Conservation (phyloP, 768 basidiomycete species). For the Panaeolus cyanescens region DNA sequence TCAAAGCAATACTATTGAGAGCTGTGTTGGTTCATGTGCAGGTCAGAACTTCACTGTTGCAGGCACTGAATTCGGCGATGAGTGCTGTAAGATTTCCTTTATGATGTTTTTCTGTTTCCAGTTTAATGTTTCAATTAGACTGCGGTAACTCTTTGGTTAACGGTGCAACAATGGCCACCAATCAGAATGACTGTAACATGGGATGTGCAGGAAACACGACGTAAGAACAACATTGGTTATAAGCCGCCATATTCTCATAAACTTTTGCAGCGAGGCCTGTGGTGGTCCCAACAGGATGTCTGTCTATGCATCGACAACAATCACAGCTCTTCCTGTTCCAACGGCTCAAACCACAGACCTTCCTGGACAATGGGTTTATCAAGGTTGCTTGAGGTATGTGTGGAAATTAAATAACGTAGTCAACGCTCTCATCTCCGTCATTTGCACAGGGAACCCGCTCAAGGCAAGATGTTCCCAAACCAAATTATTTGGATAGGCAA, state of each 20-base stretch:
- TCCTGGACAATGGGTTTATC: conserved; percentile 64
- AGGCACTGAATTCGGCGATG: conserved; percentile 61
- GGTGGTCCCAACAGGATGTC: conserved; percentile 76
- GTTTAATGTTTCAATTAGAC: conserved; percentile 36
- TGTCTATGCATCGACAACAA: conserved; percentile 57
- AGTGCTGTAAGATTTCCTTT: conserved; percentile 46
- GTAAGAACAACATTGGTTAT: conserved; percentile 38
- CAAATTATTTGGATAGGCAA: conserved; percentile 60
- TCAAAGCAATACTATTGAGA: conserved; percentile 52
- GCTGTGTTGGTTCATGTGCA: conserved; percentile 62
- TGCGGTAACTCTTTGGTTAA: conserved; percentile 70
- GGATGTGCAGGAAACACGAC: conserved; percentile 68
- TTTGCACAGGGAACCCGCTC: conserved; percentile 47
- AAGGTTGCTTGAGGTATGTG: conserved; percentile 66
- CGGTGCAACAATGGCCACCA: conserved; percentile 53
- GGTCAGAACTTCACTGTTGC: conserved; percentile 63
- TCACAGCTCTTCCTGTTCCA: conserved; percentile 63
- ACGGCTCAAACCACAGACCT: conserved; percentile 53
- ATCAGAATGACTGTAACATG: conserved; percentile 64
- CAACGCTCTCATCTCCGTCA: not conserved
- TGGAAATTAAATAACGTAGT: not conserved
- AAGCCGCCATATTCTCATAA: conserved; percentile 5
- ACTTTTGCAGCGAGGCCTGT: conserved; percentile 55
- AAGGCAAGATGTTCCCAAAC: conserved; percentile 55
- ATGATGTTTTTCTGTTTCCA: not conserved